Conservation (phyloP, 805 yeast genomes). For the Debaryomyces maramus region DNA sequence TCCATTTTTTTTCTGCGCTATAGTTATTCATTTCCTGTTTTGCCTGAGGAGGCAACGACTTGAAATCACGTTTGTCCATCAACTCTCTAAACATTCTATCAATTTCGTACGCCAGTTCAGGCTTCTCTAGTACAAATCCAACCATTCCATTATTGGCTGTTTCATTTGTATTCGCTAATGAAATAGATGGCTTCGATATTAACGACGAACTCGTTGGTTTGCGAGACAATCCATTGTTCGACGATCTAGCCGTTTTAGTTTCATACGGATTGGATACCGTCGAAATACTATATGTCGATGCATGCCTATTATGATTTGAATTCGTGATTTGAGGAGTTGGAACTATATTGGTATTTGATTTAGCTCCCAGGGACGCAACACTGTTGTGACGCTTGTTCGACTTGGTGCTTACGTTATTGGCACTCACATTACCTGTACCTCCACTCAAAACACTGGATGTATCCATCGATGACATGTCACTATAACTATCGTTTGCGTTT, state of each 20-base stretch:
- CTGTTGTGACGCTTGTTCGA: conserved; percentile 10
- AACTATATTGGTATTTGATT: conserved; percentile 22
- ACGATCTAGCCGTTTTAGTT: conserved; percentile 18
- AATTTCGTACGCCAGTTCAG: conserved; percentile 62
- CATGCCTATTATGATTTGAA: conserved; percentile 39
- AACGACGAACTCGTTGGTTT: conserved; percentile 24
- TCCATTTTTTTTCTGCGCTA: conserved; percentile 82
- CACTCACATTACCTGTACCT: conserved; percentile 20
- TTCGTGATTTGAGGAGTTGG: conserved; percentile 30
- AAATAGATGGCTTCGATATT: conserved; percentile 27
- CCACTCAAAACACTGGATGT: conserved; percentile 29
- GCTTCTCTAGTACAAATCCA: conserved; percentile 57
- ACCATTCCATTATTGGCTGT: conserved; percentile 14
- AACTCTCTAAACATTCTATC: conserved; percentile 75
- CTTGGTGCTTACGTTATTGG: conserved; percentile 14
- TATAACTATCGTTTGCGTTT: conserved; percentile 17
- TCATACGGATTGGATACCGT: conserved; percentile 32
- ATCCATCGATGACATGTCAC: conserved; percentile 35
- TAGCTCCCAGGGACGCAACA: conserved; percentile 13
- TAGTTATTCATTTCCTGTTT: conserved; percentile 74
- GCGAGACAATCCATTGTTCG: conserved; percentile 16
- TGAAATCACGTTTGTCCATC: conserved; percentile 81
- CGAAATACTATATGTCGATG: conserved; percentile 40
- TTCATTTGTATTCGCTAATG: conserved; percentile 16
- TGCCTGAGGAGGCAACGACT: conserved; percentile 66